A percentile compares a stretch with the other conserved stretches of the same genome.
phyloP scores from a whole-genome alignment of 202 grass and related monocot genomes.

The Panicum virgatum region DNA sequence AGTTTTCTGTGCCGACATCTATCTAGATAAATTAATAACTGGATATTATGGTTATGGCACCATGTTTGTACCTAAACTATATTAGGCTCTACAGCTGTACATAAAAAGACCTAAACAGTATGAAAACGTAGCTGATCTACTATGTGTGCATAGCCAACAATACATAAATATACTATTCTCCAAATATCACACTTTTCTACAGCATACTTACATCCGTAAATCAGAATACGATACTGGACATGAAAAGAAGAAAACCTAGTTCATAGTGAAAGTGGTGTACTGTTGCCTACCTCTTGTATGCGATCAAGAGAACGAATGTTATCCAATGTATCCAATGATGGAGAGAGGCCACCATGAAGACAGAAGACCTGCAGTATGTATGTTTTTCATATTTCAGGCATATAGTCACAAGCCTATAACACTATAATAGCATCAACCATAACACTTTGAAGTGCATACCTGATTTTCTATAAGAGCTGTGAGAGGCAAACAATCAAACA shows the following conservation, averaged over 20 bases:
- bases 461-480: conserved; percentile 98
- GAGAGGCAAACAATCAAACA: conserved; percentile 96
- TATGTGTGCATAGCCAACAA: background rate
- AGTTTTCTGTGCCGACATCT: background rate
- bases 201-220: background rate
- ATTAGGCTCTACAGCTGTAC: background rate
- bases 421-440: conserved; percentile 20
- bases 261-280: background rate
- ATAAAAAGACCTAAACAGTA: background rate
- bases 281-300: conserved; percentile 79
- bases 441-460: conserved; percentile 42
- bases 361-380: conserved; percentile 70
- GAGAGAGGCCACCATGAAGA: conserved; percentile 94
- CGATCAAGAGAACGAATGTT: conserved; percentile 96
- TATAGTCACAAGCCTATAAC: conserved; percentile 22
- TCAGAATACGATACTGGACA: background rate
- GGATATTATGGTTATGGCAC: background rate
- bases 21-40: background rate
- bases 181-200: background rate
- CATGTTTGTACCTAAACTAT: background rate
- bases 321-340: conserved; percentile 93
- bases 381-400: conserved; percentile 33
- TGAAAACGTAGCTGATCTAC: background rate
- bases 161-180: background rate
- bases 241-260: background rate